Evolutionary conservation across 768 basidiomycete species (phyloP), one percentile per base, ranked within the genome.

Genomic region (Tulasnella calospora): DNA sequence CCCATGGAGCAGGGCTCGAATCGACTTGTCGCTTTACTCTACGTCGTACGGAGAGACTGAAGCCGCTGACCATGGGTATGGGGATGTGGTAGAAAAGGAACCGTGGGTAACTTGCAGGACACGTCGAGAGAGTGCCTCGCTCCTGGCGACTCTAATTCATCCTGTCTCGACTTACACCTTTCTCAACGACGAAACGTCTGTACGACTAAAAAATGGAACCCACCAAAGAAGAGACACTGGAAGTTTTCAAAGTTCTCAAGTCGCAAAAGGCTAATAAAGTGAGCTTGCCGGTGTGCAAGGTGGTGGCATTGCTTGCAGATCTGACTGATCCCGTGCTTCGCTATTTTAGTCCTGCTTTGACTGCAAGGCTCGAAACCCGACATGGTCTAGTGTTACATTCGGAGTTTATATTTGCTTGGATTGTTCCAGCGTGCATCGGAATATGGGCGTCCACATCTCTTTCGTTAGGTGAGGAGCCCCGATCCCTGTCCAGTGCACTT

Each of bases 401-500:
- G 97, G 95, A 44, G 91, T 99, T 19, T 99, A 99, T 85, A 96
- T 99, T 83, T 99, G 98, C 83, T 87, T 99, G 41, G 96, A 99
- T 79, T 99, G 98, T 87, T 99, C 97, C 6, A 93, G 92, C 81
- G 86, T 93, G 19, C 98, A 99, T 85, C 88, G 98, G 75, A 98
- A 97, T 84, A 92, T 98, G 90, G 98, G 98, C 82, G 97, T 99
- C 33, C 98, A 99, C 83, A 96, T 99, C 84, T 94, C 91, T 80
- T 99, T 99, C 82, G 97, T 99, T 61, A 87, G 96, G 95, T 96
- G 83, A 82, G 91, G 84, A 13, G 74, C 30, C 74, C 72, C 57
- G 71, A 46, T 41, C 19, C 30, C 17, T 23, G 15, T 71, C 55
- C 30, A 21, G 55, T 69, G 61, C 57, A 47, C 67, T 12, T 35